Evolutionary conservation across 2,329 filamentous ascomycete genomes (phyloP), one percentile per base, ranked within the genome.

Genomic region (Nectriaceae sp.): DNA sequence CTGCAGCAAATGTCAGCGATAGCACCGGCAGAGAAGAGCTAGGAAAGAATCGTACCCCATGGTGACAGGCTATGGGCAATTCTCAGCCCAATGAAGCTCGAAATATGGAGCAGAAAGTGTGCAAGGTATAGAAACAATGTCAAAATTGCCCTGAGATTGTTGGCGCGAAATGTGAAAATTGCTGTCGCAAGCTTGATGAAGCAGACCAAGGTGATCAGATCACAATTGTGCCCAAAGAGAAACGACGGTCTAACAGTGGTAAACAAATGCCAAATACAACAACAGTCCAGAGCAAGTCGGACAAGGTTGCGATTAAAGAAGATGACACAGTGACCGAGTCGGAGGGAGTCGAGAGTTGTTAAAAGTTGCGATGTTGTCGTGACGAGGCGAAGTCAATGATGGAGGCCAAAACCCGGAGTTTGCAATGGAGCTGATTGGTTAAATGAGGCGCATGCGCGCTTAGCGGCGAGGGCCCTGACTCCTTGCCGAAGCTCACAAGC

Each of bases 1-100:
- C 82, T 82, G 54, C 44, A 47, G 48, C 20, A 54, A 46, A 31
- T 45, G 52, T 58, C 44, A 60, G 54, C 46, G 40, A 49, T 29
- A 42, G 42, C 35, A 18, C 38, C 38, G 8, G 8, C 35, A 21
- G 40, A 35, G 22, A 11, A 42, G 22, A 13, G 22, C 43, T 21
- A 19, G 55, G 59, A 19, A 46, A 31, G 18, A 16, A 29, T 29
- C 50, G 24, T 59, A 66, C 67, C 66, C 65, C 68, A 69, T 70
- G 49, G 50, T 50, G 56, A 44, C 44, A 26, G 45, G 45, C 13
- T 29, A 49, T 51, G 53, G 56, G 48, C 54, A 37, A 46, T 55
- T 62, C 44, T 50, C 47, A 58, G 59, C 49, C 59, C 59, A 54
- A 46, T 41, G 29, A 50, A 54, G 43, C 43, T 26, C 35, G 50